Evolutionary conservation across 345 rosid species (phyloP).

Genomic region (Pugionium dolabratum): DNA sequence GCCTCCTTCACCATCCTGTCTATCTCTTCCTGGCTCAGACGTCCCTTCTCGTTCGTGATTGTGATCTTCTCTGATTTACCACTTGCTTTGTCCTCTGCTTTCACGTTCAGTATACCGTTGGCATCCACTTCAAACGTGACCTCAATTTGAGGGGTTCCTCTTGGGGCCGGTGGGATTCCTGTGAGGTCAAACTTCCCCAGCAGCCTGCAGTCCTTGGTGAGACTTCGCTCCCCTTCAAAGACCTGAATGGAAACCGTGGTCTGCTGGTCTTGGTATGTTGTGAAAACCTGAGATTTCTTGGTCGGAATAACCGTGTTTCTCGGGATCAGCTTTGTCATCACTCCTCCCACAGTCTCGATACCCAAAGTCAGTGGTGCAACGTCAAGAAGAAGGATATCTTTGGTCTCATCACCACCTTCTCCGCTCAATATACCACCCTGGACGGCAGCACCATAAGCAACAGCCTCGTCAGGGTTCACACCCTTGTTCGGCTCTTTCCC

Average conservation of each 20-base stretch:
- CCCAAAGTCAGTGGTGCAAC: constrained; percentile 56
- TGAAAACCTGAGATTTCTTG: constrained; percentile 45
- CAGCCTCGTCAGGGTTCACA: constrained; percentile 66
- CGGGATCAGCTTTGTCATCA: constrained; percentile 62
- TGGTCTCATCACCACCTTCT: constrained; percentile 49
- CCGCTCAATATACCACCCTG: constrained; percentile 56
- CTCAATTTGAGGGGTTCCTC: background rate
- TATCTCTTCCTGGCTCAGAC: too few relatives aligned
- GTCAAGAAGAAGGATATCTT: constrained; percentile 54
- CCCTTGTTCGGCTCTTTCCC: constrained; percentile 57
- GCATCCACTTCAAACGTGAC: too few relatives aligned
- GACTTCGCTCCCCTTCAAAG: constrained; percentile 1
- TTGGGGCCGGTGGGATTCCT: constrained; percentile 1
- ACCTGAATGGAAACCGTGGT: background rate
- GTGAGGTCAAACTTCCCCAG: background rate
- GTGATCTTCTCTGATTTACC: too few relatives aligned
- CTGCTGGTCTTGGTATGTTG: background rate
- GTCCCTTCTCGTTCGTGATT: too few relatives aligned
- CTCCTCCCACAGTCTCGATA: constrained; percentile 57
- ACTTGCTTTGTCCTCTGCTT: too few relatives aligned
- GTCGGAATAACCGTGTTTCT: constrained; percentile 28
- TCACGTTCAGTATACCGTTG: too few relatives aligned
- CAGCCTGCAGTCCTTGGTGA: constrained; percentile 3
- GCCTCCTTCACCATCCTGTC: too few relatives aligned
- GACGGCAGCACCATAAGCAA: constrained; percentile 62